phyloP scores from a whole-genome alignment of 2,329 filamentous ascomycete species.

The Trichoderma sp. region DNA sequence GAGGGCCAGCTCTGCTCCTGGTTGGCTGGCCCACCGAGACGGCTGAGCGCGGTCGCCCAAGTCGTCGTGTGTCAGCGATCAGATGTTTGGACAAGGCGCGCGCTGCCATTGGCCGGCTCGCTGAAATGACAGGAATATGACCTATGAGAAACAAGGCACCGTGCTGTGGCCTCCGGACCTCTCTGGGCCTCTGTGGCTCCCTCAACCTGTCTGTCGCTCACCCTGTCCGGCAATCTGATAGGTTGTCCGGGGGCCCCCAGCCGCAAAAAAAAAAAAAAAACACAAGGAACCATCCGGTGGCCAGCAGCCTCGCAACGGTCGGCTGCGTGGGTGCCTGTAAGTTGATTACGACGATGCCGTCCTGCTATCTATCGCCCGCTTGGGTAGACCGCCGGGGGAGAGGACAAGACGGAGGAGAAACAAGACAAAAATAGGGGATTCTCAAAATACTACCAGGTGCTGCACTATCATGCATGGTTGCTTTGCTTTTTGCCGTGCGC shows the following conservation, averaged over 20 bases:
- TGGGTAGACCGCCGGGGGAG: background rate
- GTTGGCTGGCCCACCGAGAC: conserved; percentile 21
- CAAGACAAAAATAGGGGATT: background rate
- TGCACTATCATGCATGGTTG: background rate
- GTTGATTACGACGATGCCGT: background rate
- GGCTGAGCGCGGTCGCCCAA: conserved; percentile 18
- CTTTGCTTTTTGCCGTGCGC: background rate
- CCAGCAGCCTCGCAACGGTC: conserved; percentile 7
- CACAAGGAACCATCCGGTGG: background rate
- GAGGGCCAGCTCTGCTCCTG: conserved; percentile 20
- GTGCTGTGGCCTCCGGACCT: background rate
- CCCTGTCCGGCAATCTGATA: conserved; percentile 12
- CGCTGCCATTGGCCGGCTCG: conserved; percentile 8
- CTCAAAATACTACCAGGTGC: background rate
- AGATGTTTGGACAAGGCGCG: conserved; percentile 15
- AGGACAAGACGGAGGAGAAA: background rate
- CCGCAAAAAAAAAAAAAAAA: background rate
- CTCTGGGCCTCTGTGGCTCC: conserved; percentile 10
- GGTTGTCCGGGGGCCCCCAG: background rate
- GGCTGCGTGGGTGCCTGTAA: background rate
- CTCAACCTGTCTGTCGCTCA: background rate
- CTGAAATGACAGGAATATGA: conserved; percentile 17
- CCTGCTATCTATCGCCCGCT: background rate
- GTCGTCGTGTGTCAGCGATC: conserved; percentile 12
- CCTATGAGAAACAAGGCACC: conserved; percentile 1